Conservation (phyloP, 768 basidiomycete genomes). For the Daedalea quercina region DNA sequence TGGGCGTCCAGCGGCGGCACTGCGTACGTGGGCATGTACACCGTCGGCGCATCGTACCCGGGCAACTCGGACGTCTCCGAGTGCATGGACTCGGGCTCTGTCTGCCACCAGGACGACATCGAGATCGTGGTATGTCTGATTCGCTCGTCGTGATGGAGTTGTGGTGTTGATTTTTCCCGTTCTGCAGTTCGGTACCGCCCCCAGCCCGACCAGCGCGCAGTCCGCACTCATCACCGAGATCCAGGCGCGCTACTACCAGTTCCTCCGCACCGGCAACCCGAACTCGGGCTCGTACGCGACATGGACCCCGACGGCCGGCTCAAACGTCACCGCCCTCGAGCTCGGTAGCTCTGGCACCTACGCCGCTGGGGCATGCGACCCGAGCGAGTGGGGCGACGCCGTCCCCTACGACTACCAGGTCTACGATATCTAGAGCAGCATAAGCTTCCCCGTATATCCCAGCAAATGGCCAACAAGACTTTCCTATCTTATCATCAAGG, state of each 20-base stretch:
- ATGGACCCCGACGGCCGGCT: conserved; percentile 50
- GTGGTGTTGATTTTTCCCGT: conserved; percentile 11
- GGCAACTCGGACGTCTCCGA: conserved; percentile 49
- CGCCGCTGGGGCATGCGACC: conserved; percentile 51
- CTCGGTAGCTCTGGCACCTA: conserved; percentile 54
- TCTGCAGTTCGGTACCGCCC: conserved; percentile 44
- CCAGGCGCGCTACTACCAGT: conserved; percentile 52
- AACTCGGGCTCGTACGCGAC: conserved; percentile 39
- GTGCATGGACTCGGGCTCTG: conserved; percentile 48
- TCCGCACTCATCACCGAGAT: conserved; percentile 55
- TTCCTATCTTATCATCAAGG: too few species aligned
- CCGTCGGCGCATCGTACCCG: conserved; percentile 65
- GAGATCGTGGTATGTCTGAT: conserved; percentile 55
- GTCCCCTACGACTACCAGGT: conserved; percentile 72
- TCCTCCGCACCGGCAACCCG: conserved; percentile 56
- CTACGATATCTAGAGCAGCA: conserved; percentile 25
- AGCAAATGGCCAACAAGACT: too few species aligned
- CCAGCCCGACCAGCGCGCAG: conserved; percentile 50
- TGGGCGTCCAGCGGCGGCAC: conserved; percentile 61
- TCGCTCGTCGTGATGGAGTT: not conserved
- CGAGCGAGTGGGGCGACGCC: conserved; percentile 59
- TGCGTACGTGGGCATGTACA: conserved; percentile 62
- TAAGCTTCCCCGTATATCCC: not conserved
- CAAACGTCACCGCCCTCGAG: conserved; percentile 48
- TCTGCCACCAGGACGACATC: conserved; percentile 83